These are phyloP conservation scores for Phytophthora aleatoria DNA, from an alignment of 352 stramenopile species.

Conservation along the genomic window DNA sequence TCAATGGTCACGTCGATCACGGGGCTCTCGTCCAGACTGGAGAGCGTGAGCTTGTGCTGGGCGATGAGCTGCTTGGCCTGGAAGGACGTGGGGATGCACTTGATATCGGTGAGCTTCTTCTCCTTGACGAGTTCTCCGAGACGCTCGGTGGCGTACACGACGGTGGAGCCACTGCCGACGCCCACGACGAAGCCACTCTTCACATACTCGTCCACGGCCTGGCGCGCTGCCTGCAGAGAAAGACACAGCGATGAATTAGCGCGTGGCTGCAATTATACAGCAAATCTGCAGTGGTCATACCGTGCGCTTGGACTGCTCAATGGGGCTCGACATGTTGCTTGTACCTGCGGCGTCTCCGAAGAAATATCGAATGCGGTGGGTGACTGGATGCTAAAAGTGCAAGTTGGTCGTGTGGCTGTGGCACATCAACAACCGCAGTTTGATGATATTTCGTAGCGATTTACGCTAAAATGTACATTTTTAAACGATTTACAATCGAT, in stretches of 20 bases:
- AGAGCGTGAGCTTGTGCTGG: constrained; percentile 78
- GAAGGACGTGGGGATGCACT: constrained; percentile 98
- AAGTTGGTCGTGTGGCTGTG: constrained; percentile 15
- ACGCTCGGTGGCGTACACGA: constrained; percentile 97
- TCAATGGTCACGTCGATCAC: constrained; percentile 99
- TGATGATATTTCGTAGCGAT: constrained; percentile 14
- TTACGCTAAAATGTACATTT: constrained; percentile 9
- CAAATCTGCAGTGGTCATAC: constrained; percentile 24
- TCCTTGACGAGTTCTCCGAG: constrained; percentile 94
- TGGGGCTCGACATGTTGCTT: constrained; percentile 47
- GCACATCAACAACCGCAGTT: background rate
- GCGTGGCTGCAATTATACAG: background rate
- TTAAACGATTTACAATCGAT: background rate
- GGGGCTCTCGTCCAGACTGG: constrained; percentile 79
- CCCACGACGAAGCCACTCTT: constrained; percentile 96
- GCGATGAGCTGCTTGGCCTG: constrained; percentile 95
- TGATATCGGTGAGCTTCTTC: constrained; percentile 90
- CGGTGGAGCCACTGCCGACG: constrained; percentile 97
- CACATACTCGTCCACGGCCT: constrained; percentile 93
- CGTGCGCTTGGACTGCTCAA: constrained; percentile 80
- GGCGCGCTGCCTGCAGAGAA: constrained; percentile 63
- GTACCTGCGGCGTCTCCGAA: background rate
- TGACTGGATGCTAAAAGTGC: background rate
- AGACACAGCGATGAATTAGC: constrained; percentile 3
- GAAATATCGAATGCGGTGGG: constrained; percentile 6